Base-by-base conservation (phyloP, 805 yeast species). In the Wickerhamia fluorescens region DNA sequence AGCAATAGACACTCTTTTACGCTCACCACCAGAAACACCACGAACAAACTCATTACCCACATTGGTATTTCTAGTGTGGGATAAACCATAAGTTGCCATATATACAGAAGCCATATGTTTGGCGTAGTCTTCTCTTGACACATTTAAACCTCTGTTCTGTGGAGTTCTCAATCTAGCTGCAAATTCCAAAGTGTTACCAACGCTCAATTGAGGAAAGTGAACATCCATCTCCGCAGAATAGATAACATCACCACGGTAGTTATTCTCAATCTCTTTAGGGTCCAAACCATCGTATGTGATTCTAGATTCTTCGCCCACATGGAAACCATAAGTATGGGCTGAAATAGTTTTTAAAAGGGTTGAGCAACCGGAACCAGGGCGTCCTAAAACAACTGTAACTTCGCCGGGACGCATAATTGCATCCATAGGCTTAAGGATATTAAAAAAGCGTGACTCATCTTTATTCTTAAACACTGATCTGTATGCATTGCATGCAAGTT, bases 1-100 rank as follows among this genome's bases (percentile, higher is more conserved):
- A 7, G 87, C 85, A 44, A 83, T 76, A 7, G 89, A 78, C 3
- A 83, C 89, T 61, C 94, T 73, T 56, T 82, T 81, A 41, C 94
- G 64, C 58, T 83, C 92, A 65, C 94, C 92, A 46, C 94, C 89
- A 29, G 89, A 77, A 23, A 79, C 83, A 59, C 86, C 83, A 49
- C 84, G 68, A 17, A 78, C 67, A 23, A 68, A 61, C 36, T 74
- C 80, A 45, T 67, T 67, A 35, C 82, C 82, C 20, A 75, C 81
- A 38, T 68, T 70, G 11, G 81, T 73, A 47, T 71, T 58, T 36
- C 62, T 61, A 5, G 83, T 73, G 49, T 75, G 83, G 6, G 67
- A 56, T 23, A 78, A 58, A 35, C 83, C 85, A 44, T 72, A 45
- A 13, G 42, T 46, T 30, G 37, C 36, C 47, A 43, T 41, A 31